These are phyloP conservation scores for Hanseniaspora opuntiae DNA, from an alignment of 805 yeast genomes.

Conservation along the genomic window DNA sequence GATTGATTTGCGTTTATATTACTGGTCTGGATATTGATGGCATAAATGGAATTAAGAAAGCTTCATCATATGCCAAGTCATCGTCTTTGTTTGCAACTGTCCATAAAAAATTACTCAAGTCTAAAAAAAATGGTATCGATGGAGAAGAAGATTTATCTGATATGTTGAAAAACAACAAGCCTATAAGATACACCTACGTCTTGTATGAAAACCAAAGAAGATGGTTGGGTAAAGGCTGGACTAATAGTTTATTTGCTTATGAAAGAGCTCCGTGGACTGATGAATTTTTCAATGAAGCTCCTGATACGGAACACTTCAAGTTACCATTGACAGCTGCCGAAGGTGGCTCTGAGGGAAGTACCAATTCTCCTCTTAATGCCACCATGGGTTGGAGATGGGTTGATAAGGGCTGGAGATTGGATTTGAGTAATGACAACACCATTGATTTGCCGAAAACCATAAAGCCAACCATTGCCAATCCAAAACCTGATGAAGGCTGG, in stretches of 20 bases:
- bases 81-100: constrained; percentile 31
- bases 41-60: constrained; percentile 24
- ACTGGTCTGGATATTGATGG: constrained; percentile 75
- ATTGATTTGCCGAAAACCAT: constrained; percentile 54
- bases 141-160: constrained; percentile 18
- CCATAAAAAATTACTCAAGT: constrained; percentile 26
- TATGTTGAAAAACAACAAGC: constrained; percentile 20
- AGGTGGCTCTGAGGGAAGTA: neutral
- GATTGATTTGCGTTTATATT: constrained; percentile 61
- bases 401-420: constrained; percentile 82
- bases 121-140: constrained; percentile 17
- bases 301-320: constrained; percentile 61
- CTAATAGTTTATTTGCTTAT: constrained; percentile 74
- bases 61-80: constrained; percentile 18
- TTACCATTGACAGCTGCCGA: constrained; percentile 42
- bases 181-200: constrained; percentile 78
- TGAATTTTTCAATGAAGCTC: constrained; percentile 77
- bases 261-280: constrained; percentile 97
- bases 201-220: constrained; percentile 88
- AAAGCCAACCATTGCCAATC: constrained; percentile 45
- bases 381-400: constrained; percentile 91
- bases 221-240: constrained; percentile 98
- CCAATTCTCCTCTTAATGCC: constrained; percentile 28
- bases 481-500: constrained; percentile 70
- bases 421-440: constrained; percentile 77